Conservation (phyloP, 1,139 yeast species). For the Pichia sp. region DNA sequence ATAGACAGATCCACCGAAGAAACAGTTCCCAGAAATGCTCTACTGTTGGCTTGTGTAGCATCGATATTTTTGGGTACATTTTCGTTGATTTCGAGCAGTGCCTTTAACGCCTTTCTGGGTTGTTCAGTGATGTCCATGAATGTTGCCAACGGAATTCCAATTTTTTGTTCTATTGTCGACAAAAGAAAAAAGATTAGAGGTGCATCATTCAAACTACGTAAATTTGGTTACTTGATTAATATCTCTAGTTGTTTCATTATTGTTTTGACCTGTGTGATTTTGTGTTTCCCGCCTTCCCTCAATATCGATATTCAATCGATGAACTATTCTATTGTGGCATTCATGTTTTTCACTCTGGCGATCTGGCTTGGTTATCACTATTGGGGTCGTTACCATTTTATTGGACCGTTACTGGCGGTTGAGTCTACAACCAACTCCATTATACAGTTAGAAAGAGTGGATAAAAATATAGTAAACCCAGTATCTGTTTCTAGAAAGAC, state of each 20-base stretch:
- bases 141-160: slow-evolving; percentile 72
- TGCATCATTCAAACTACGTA: slow-evolving; percentile 60
- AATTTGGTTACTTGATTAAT: slow-evolving; percentile 60
- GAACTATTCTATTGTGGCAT: slow-evolving; percentile 70
- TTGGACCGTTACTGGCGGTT: slow-evolving; percentile 38
- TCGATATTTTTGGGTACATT: slow-evolving; percentile 55
- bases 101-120: slow-evolving; percentile 80
- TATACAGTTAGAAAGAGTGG: background rate
- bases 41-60: slow-evolving; percentile 58
- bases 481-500: too few species aligned
- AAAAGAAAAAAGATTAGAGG: slow-evolving; percentile 58
- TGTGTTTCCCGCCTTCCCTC: slow-evolving; percentile 69
- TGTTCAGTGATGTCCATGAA: slow-evolving; percentile 77
- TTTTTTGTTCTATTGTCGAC: slow-evolving; percentile 51
- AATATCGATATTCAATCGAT: slow-evolving; percentile 54
- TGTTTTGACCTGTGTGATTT: slow-evolving; percentile 46
- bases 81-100: slow-evolving; percentile 63
- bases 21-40: slow-evolving; percentile 66
- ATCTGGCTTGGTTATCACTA: slow-evolving; percentile 43
- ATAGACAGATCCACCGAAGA: slow-evolving; percentile 45
- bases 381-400: slow-evolving; percentile 57
- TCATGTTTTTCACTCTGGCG: slow-evolving; percentile 37
- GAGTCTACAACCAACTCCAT: slow-evolving; percentile 1
- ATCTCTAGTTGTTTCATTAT: slow-evolving; percentile 55
- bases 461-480: background rate